Base-by-base conservation (phyloP, 116 monocot genomes). In the Dioscorea cayenensis region DNA sequence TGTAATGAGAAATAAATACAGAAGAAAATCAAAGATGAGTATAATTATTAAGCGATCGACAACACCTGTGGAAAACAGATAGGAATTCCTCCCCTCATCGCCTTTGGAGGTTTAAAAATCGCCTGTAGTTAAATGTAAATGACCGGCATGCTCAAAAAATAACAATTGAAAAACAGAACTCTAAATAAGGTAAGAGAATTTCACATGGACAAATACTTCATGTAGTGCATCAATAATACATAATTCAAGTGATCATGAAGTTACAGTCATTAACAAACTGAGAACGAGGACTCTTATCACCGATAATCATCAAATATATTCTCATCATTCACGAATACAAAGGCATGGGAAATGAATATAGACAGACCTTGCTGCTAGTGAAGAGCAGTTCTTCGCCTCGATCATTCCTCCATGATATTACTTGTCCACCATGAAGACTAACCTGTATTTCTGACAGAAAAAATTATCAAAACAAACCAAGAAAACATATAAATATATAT, bases 21-120 rank as follows among this genome's bases (percentile, higher is more conserved):
- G 51, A 60, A 7, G 21, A 32, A 43, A 16, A 70, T 16, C 36
- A 22, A 48, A 69, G 28, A 69, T 8, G 60, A 27, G 7, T 8
- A 70, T 11, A 70, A 19, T 37, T 6, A 25, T 10, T 52, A 37
- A 28, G 14, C 19, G 28, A 3, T 55, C 4, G 3, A 55, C 43
- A 51, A 60, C 74, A 95, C 95, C 95, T 95, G 91, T 1, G 91
- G 95, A 72, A 95, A 91, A 67, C 91, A 95, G 28, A 95, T 83
- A 9, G 84, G 83, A 66, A 95, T 95, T 58, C 95, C 95, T 72
- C 95, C 95, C 8, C 87, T 73, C 75, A 85, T 83, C 27, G 83
- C 84, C 67, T 87, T 89, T 49, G 84, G 83, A 28, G 89, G 89
- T 73, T 86, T 95, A 32, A 91, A 89, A 61, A 89, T 86, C 52